Evolutionary conservation across 768 basidiomycete species (phyloP).

Genomic region (Lanmaoa pseudosensibilis): DNA sequence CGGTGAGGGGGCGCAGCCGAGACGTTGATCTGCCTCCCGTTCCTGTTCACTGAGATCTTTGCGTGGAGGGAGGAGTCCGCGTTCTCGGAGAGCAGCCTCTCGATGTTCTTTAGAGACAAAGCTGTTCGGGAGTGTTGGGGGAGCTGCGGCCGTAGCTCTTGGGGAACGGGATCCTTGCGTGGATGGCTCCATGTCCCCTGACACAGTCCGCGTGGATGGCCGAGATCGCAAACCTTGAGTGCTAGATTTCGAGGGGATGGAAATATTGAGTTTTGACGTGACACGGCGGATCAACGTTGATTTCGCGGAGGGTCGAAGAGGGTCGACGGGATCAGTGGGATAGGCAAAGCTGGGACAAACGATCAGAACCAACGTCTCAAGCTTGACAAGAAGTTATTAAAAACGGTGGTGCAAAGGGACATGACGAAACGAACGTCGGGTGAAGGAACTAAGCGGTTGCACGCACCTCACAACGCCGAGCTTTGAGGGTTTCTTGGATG

Average conservation of each 20-base stretch:
- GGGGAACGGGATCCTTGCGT: conserved; percentile 4
- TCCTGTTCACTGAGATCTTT: conserved; percentile 39
- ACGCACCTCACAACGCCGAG: conserved; percentile 16
- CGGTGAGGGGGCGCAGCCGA: conserved; percentile 38
- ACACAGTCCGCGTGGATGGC: conserved; percentile 12
- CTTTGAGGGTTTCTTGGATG: conserved; percentile 3
- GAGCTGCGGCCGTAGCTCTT: background rate
- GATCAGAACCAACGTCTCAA: background rate
- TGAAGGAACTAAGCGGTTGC: background rate
- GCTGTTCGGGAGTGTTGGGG: conserved; percentile 23
- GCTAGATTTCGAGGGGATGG: conserved; percentile 17
- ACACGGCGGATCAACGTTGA: conserved; percentile 30
- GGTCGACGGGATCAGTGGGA: background rate
- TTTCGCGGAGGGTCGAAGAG: conserved; percentile 6
- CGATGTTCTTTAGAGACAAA: conserved; percentile 24
- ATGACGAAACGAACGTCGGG: conserved; percentile 4
- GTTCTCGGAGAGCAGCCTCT: conserved; percentile 60
- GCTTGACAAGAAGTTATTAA: background rate
- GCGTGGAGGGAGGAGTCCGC: conserved; percentile 53
- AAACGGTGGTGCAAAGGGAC: background rate
- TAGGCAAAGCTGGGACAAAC: background rate
- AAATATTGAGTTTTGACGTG: conserved; percentile 28
- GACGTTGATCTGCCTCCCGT: conserved; percentile 44
- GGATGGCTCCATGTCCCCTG: background rate
- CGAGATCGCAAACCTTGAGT: conserved; percentile 8